A percentile compares a stretch with the other conserved stretches of the same genome.
These are phyloP conservation scores for Calycina marina DNA, from an alignment of 2,329 filamentous ascomycete species.

Conservation along the genomic window DNA sequence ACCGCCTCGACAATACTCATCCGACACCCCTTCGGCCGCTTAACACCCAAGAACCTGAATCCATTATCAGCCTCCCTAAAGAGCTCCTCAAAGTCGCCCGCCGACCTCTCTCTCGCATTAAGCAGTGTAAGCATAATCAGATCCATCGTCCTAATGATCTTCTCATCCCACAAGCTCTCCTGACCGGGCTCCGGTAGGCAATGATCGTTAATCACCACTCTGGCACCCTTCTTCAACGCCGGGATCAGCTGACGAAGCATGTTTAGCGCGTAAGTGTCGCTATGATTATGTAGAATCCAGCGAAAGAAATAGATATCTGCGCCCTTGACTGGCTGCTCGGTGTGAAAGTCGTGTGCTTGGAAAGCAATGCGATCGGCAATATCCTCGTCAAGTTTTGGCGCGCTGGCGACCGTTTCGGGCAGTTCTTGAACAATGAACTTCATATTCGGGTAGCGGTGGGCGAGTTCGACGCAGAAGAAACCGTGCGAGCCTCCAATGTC, in stretches of 20 bases:
- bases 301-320: constrained; percentile 46
- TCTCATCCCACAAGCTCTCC: constrained; percentile 31
- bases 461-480: constrained; percentile 40
- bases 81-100: constrained; percentile 30
- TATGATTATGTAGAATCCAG: constrained; percentile 48
- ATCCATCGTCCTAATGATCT: constrained; percentile 33
- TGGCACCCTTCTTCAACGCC: constrained; percentile 38
- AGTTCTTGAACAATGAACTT: constrained; percentile 42
- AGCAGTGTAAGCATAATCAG: constrained; percentile 36
- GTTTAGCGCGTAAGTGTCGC: constrained; percentile 34
- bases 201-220: constrained; percentile 28
- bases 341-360: constrained; percentile 40
- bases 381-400: constrained; percentile 28
- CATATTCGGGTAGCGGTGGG: constrained; percentile 33
- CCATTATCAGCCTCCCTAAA: constrained; percentile 29
- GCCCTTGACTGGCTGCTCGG: constrained; percentile 34
- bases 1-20: constrained; percentile 36
- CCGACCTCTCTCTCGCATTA: constrained; percentile 35
- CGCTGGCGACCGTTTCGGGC: constrained; percentile 30
- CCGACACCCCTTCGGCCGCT: constrained; percentile 26
- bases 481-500: constrained; percentile 46
- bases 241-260: constrained; percentile 37
- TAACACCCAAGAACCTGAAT: constrained; percentile 31
- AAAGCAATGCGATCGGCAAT: constrained; percentile 28
- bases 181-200: constrained; percentile 27